Percentiles rank a stretch among this genome's conserved stretches.
phyloP scores from a whole-genome alignment of 2,329 filamentous ascomycete species.

The Talaromyces sp. region DNA sequence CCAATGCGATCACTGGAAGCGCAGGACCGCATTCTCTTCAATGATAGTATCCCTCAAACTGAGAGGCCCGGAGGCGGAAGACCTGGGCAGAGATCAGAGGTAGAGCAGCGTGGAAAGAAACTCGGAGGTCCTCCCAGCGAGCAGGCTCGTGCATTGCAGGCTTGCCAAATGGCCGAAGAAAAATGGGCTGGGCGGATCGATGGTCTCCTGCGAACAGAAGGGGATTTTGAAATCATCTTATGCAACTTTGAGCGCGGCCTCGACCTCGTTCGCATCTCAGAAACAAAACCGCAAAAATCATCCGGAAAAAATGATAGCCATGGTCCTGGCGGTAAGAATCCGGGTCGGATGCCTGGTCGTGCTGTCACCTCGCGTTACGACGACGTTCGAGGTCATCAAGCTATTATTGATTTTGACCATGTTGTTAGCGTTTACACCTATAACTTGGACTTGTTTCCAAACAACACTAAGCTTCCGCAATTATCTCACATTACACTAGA shows the following conservation, averaged over 20 bases:
- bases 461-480: constrained; percentile 29
- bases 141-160: constrained; percentile 44
- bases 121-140: constrained; percentile 40
- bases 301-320: neutral
- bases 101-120: neutral
- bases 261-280: constrained; percentile 26
- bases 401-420: constrained; percentile 38
- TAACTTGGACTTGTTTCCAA: constrained; percentile 31
- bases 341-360: neutral
- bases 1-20: constrained; percentile 60
- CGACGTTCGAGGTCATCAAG: constrained; percentile 25
- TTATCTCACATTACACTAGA: constrained; percentile 13
- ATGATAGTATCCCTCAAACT: constrained; percentile 17
- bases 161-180: constrained; percentile 51
- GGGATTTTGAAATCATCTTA: constrained; percentile 64
- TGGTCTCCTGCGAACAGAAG: constrained; percentile 62
- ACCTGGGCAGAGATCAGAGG: no score
- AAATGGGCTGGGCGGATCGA: constrained; percentile 52
- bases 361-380: constrained; percentile 17
- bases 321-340: neutral
- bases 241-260: constrained; percentile 54
- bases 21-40: constrained; percentile 58
- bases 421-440: constrained; percentile 43
- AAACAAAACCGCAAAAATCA: constrained; percentile 7
- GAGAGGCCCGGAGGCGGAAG: neutral